phyloP scores from a whole-genome alignment of 2,329 filamentous ascomycete genomes.

The Elsinoe arachidis region DNA sequence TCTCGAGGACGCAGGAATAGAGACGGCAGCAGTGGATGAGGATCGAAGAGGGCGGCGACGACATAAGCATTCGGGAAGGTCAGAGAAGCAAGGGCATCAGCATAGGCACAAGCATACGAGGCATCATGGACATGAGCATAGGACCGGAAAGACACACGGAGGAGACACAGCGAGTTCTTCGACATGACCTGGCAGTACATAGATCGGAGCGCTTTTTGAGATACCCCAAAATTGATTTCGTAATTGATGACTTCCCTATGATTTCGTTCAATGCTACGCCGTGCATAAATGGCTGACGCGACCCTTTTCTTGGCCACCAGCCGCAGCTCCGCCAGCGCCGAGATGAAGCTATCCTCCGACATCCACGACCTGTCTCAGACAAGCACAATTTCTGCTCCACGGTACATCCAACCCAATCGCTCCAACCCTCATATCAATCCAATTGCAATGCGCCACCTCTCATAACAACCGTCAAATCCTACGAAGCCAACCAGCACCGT shows the following conservation, averaged over 20 bases:
- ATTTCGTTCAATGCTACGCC: background rate
- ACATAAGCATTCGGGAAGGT: background rate
- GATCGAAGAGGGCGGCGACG: background rate
- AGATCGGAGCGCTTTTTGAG: background rate
- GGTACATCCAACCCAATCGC: background rate
- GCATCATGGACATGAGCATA: slow-evolving; percentile 1
- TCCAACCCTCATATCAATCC: background rate
- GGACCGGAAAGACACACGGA: background rate
- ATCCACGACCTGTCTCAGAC: background rate
- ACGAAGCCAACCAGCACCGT: background rate
- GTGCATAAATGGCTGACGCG: background rate
- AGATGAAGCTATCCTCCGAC: background rate
- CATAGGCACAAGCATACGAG: background rate
- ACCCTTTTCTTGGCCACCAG: slow-evolving; percentile 5
- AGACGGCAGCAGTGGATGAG: background rate
- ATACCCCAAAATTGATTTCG: background rate
- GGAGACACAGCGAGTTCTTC: background rate
- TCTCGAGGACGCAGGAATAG: slow-evolving; percentile 23
- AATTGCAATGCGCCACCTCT: slow-evolving; percentile 4
- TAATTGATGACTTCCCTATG: background rate
- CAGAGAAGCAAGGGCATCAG: background rate
- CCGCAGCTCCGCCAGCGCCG: slow-evolving; percentile 7
- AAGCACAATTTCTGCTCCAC: background rate
- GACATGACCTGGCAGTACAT: background rate
- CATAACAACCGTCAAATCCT: background rate